Evolutionary conservation across 2,329 filamentous ascomycete species (phyloP), one percentile per base, ranked within the genome.

Genomic region (Fusarium zealandicum): DNA sequence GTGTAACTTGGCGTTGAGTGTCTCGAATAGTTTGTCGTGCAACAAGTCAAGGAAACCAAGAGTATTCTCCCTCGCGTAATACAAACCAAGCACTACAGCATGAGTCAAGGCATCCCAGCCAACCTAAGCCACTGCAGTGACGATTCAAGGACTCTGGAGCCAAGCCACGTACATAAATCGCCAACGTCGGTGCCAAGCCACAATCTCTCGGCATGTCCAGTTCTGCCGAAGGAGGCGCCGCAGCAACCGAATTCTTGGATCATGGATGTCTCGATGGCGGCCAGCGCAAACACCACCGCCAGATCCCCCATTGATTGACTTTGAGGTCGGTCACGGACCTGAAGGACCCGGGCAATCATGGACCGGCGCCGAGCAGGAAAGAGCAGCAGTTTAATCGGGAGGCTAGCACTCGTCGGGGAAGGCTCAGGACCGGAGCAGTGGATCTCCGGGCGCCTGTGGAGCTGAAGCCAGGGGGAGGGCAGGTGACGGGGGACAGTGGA

Each of bases 281-380:
- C 17, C 6, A 10, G 5, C 30, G 7, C 8, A 32, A 32, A n/a
- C 12, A 33, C 31, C 6, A 16, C 31, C 20, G 9, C 36, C 11
- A 12, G 37, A 52, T 33, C 31, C 41, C 42, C 22, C 35, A 32
- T 46, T 20, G 32, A 30, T 39, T 43, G 36, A 14, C 30, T 48
- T n/a, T 33, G n/a, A 9, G 31, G 14, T 47, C 13, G 38, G 30
- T 49, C 41, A 52, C 43, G 20, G 17, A 52, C 49, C 54, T 39
- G 39, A 32, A 25, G 41, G 38, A 30, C 25, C 45, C 37, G 45
- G 36, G 30, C 45, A 36, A 49, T 49, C 45, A 35, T 46, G 11
- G 20, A 20, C 14, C 42, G 42, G 42, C 42, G 42, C 35, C 33
- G 44, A 47, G 33, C 17, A 27, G 27, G 27, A 41, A 41, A 37